A percentile compares a stretch with the other conserved stretches of the same genome.
These are phyloP conservation scores for Microdochium bolleyi DNA, from an alignment of 2,329 filamentous ascomycete genomes.

Conservation along the genomic window DNA sequence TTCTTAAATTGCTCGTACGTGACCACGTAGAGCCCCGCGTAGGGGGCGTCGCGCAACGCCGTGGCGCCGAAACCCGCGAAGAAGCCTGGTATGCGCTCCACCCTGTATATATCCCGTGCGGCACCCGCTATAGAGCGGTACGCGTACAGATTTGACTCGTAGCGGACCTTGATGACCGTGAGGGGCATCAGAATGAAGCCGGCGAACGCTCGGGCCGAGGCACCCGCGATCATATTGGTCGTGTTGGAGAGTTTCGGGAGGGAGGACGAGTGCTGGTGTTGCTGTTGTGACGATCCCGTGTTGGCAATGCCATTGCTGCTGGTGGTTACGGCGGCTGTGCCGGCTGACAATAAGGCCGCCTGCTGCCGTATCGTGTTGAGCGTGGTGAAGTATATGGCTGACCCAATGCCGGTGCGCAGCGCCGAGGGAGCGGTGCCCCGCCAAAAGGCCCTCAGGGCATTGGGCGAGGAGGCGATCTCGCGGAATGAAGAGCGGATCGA, in stretches of 20 bases:
- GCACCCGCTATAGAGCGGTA: constrained; percentile 73
- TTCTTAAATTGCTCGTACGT: constrained; percentile 85
- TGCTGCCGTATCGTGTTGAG: constrained; percentile 76
- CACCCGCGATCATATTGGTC: constrained; percentile 79
- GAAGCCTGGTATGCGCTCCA: constrained; percentile 73
- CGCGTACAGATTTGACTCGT: constrained; percentile 79
- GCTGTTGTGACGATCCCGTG: constrained; percentile 3
- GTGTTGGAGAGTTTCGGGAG: constrained; percentile 77
- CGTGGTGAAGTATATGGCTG: constrained; percentile 86
- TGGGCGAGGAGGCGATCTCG: constrained; percentile 59
- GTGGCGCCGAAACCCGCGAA: constrained; percentile 94
- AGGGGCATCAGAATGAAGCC: constrained; percentile 93
- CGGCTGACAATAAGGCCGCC: constrained; percentile 36
- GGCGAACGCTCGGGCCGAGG: constrained; percentile 73
- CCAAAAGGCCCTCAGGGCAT: constrained; percentile 68
- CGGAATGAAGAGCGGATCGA: constrained; percentile 63
- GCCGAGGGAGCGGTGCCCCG: constrained; percentile 86
- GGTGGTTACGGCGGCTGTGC: constrained; percentile 5
- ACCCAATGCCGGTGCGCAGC: constrained; percentile 87
- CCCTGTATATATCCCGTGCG: constrained; percentile 62
- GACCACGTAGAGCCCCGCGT: constrained; percentile 88
- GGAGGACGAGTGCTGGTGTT: constrained; percentile 50
- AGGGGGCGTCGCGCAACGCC: constrained; percentile 88
- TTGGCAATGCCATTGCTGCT: constrained; percentile 9
- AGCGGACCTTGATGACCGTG: constrained; percentile 93